Evolutionary conservation across 768 basidiomycete species (phyloP).

Genomic region (Mycena maculata): DNA sequence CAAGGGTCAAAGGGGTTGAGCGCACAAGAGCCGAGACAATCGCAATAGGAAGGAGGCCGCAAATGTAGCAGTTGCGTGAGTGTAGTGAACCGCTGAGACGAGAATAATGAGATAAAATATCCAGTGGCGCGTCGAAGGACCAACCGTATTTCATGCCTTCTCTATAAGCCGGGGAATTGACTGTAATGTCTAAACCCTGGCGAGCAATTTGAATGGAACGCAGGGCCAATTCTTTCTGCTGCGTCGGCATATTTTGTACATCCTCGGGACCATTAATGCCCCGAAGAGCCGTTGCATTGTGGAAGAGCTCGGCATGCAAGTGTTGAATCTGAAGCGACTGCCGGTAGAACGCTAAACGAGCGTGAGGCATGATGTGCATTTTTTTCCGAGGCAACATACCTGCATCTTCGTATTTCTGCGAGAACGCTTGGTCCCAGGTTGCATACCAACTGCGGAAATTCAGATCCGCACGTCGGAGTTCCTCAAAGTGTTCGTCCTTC

Average conservation of each 20-base stretch:
- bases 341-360: conserved; percentile 78
- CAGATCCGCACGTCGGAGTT: conserved; percentile 77
- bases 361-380: conserved; percentile 1
- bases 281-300: conserved; percentile 84
- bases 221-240: conserved; percentile 83
- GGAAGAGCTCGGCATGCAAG: conserved; percentile 86
- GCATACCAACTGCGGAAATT: conserved; percentile 88
- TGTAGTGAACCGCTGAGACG: conserved; percentile 85
- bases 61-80: conserved; percentile 94
- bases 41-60: conserved; percentile 91
- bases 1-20: conserved; percentile 14
- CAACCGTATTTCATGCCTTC: conserved; percentile 93
- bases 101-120: conserved; percentile 16
- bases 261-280: conserved; percentile 90
- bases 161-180: conserved; percentile 85
- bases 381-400: conserved; percentile 53
- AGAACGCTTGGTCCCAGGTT: conserved; percentile 83
- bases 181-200: conserved; percentile 85
- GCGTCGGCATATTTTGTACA: conserved; percentile 82
- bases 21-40: conserved; percentile 88
- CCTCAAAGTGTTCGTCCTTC: conserved; percentile 73
- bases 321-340: conserved; percentile 91
- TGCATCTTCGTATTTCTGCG: conserved; percentile 85
- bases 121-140: conserved; percentile 34
- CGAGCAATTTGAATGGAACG: conserved; percentile 87